A percentile compares a stretch with the other conserved stretches of the same genome.
These are phyloP conservation scores for Botryotinia globosa DNA, from an alignment of 2,329 filamentous ascomycete genomes.

Conservation along the genomic window DNA sequence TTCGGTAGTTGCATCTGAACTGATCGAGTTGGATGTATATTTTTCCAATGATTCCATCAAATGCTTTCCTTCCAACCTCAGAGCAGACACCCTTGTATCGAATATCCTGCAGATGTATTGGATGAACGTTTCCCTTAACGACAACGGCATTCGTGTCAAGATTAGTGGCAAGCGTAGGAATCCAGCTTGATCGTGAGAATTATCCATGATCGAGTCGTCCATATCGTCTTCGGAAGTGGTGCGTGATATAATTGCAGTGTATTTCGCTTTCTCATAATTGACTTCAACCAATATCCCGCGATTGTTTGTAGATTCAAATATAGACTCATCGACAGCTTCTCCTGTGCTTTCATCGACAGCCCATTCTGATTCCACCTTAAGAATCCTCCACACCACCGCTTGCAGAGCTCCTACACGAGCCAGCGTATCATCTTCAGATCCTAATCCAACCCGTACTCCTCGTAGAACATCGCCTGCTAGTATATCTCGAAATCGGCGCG, in stretches of 20 bases:
- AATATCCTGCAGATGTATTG: constrained; percentile 45
- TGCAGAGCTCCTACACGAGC: constrained; percentile 43
- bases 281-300: constrained; percentile 33
- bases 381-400: constrained; percentile 43
- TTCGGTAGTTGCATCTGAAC: constrained; percentile 25
- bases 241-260: constrained; percentile 34
- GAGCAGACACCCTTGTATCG: constrained; percentile 42
- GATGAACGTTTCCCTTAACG: constrained; percentile 43
- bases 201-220: constrained; percentile 24
- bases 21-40: constrained; percentile 33
- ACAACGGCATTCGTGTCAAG: constrained; percentile 46
- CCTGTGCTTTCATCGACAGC: constrained; percentile 22
- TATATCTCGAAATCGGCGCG: constrained; percentile 44
- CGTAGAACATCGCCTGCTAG: constrained; percentile 46
- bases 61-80: constrained; percentile 41
- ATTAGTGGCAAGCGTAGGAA: constrained; percentile 46
- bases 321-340: not conserved
- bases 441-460: constrained; percentile 45
- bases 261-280: constrained; percentile 36
- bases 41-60: constrained; percentile 38
- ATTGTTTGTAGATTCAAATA: constrained; percentile 25
- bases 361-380: constrained; percentile 43
- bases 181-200: constrained; percentile 23
- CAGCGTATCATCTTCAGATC: constrained; percentile 37
- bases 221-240: constrained; percentile 18